These are phyloP conservation scores for Spencermartinsiella europaea DNA, from an alignment of 805 yeast genomes.

Conservation along the genomic window DNA sequence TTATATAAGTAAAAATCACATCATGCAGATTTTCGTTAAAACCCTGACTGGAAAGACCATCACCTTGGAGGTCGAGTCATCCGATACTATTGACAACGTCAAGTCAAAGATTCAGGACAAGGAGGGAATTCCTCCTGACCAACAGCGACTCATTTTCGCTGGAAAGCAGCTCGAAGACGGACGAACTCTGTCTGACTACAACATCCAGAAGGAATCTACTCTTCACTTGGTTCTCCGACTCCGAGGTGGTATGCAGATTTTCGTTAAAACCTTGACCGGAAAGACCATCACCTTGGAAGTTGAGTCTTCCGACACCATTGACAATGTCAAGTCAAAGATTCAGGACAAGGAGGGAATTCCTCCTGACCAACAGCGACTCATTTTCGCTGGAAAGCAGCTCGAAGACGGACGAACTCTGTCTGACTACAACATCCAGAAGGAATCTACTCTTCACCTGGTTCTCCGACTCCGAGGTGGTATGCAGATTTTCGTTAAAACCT, in stretches of 20 bases:
- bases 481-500: constrained; percentile 88
- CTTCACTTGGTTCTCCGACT: constrained; percentile 77
- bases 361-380: constrained; percentile 92
- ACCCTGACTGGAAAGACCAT: constrained; percentile 88
- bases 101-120: constrained; percentile 63
- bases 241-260: constrained; percentile 92
- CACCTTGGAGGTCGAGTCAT: constrained; percentile 85
- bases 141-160: constrained; percentile 89
- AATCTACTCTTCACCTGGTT: constrained; percentile 79
- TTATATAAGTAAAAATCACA: not conserved
- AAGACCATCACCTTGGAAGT: constrained; percentile 86
- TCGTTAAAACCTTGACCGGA: constrained; percentile 85
- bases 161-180: constrained; percentile 97
- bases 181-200: constrained; percentile 88
- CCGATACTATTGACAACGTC: constrained; percentile 92
- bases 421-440: constrained; percentile 94
- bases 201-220: constrained; percentile 91
- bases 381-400: constrained; percentile 93
- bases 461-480: constrained; percentile 88
- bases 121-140: constrained; percentile 62
- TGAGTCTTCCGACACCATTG: constrained; percentile 92
- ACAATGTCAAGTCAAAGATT: constrained; percentile 89
- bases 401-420: constrained; percentile 93
- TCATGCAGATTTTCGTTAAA: constrained; percentile 85
- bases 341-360: constrained; percentile 97